Evolutionary conservation across 1,139 yeast species (phyloP).

Genomic region (Lipomyces yarrowii): DNA sequence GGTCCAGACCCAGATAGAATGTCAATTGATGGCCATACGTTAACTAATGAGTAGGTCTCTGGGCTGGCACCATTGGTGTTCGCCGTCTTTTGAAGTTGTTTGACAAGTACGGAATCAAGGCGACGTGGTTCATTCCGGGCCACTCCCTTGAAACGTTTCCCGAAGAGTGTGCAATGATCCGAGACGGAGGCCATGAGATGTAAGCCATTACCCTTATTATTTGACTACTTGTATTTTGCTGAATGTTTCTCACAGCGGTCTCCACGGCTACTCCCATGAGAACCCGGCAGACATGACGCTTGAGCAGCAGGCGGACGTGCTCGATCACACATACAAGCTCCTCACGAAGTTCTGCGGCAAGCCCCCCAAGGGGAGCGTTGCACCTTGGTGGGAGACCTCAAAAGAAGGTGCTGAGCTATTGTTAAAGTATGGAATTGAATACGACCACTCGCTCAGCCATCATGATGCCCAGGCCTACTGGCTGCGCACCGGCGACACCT

Average conservation of each 20-base stretch:
- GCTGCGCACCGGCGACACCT: slow-evolving; percentile 42
- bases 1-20: neutral
- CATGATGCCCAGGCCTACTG: slow-evolving; percentile 43
- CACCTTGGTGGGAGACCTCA: slow-evolving; percentile 45
- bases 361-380: slow-evolving; percentile 43
- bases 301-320: slow-evolving; percentile 42
- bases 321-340: slow-evolving; percentile 40
- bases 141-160: slow-evolving; percentile 45
- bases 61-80: slow-evolving; percentile 44
- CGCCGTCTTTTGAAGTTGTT: slow-evolving; percentile 41
- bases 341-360: slow-evolving; percentile 42
- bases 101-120: slow-evolving; percentile 42
- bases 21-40: neutral
- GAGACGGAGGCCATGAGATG: slow-evolving; percentile 42
- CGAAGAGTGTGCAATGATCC: slow-evolving; percentile 40
- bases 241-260: slow-evolving; percentile 33
- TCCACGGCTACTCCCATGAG: slow-evolving; percentile 44
- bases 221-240: neutral
- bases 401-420: slow-evolving; percentile 41
- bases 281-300: slow-evolving; percentile 43
- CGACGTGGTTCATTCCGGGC: slow-evolving; percentile 44
- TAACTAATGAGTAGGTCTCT: slow-evolving; percentile 34
- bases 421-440: slow-evolving; percentile 42
- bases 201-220: slow-evolving; percentile 1
- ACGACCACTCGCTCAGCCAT: slow-evolving; percentile 42